Percentiles rank a stretch among this genome's conserved stretches.
These are phyloP conservation scores for Podila epicladia DNA, from an alignment of 192 early-diverging fungal species.

Conservation along the genomic window DNA sequence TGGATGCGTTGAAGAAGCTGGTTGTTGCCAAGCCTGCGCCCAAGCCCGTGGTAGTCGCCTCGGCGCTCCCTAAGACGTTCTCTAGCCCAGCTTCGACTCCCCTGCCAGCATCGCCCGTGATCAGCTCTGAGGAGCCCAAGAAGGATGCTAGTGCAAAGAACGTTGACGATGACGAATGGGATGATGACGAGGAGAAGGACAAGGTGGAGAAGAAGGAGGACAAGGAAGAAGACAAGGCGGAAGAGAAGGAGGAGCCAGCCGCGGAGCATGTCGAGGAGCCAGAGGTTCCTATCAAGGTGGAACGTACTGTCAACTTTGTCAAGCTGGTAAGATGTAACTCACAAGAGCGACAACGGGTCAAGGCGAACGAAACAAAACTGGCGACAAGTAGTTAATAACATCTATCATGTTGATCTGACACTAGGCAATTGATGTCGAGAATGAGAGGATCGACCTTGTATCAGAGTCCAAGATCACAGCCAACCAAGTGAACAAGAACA, in stretches of 20 bases:
- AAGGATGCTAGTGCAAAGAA: neutral
- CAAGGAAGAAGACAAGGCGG: neutral
- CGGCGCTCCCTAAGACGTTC: slow-evolving; percentile 23
- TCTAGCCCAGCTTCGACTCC: slow-evolving; percentile 43
- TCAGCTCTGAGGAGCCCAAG: neutral
- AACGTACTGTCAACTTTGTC: slow-evolving; percentile 68
- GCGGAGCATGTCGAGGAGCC: slow-evolving; percentile 1
- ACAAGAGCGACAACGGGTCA: neutral
- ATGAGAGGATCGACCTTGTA: slow-evolving; percentile 66
- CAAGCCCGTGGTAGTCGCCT: slow-evolving; percentile 4
- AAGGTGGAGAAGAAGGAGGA: slow-evolving; percentile 4
- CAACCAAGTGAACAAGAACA: slow-evolving; percentile 55
- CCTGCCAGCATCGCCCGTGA: slow-evolving; percentile 36
- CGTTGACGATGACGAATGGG: slow-evolving; percentile 46
- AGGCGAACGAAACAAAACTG: neutral
- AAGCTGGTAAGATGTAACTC: slow-evolving; percentile 51
- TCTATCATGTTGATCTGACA: too few relatives aligned
- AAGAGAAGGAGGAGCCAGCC: slow-evolving; percentile 1
- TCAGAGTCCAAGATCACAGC: slow-evolving; percentile 53
- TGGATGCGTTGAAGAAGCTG: slow-evolving; percentile 67
- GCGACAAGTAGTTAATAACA: neutral
- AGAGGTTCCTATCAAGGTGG: slow-evolving; percentile 13
- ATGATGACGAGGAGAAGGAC: slow-evolving; percentile 16
- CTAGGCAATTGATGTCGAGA: slow-evolving; percentile 56
- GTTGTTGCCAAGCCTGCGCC: slow-evolving; percentile 30